Conservation (phyloP, 2,329 filamentous ascomycete genomes). For the Xylariaceae sp. region DNA sequence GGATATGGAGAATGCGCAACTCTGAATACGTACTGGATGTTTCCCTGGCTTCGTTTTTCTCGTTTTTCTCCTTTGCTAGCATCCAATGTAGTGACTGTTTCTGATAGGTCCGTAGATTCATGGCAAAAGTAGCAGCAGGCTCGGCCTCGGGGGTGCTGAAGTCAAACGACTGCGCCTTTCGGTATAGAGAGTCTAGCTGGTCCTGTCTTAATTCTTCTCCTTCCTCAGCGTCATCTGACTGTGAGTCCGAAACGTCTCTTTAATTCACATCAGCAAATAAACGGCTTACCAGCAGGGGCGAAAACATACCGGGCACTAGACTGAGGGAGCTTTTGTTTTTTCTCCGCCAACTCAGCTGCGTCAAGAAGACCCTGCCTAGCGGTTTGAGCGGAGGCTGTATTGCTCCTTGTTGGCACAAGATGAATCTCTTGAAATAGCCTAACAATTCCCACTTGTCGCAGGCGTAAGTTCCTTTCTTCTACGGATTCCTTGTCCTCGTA, state of each 20-base stretch:
- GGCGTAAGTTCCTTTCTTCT: conserved; percentile 77
- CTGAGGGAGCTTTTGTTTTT: conserved; percentile 58
- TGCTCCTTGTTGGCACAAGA: conserved; percentile 69
- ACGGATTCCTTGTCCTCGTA: conserved; percentile 82
- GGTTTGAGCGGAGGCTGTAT: conserved; percentile 68
- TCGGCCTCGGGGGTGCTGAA: conserved; percentile 86
- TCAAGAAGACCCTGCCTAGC: conserved; percentile 79
- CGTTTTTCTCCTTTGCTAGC: conserved; percentile 84
- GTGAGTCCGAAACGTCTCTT: conserved; percentile 38
- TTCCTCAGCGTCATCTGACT: conserved; percentile 69
- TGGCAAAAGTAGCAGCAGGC: conserved; percentile 73
- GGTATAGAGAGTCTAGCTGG: conserved; percentile 89
- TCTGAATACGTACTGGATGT: conserved; percentile 50
- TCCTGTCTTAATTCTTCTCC: conserved; percentile 91
- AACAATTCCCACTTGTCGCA: conserved; percentile 83
- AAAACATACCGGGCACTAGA: conserved; percentile 22
- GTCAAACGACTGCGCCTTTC: conserved; percentile 94
- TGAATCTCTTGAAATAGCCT: conserved; percentile 87
- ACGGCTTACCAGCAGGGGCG: no score
- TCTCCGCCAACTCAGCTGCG: conserved; percentile 84
- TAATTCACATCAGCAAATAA: conserved; percentile 6
- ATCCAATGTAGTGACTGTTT: conserved; percentile 97
- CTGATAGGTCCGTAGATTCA: conserved; percentile 87
- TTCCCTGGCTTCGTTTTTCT: conserved; percentile 62
- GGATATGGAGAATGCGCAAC: background rate